Evolutionary conservation across 139 green algal species (phyloP).

Genomic region (Coelastrella sp.): DNA sequence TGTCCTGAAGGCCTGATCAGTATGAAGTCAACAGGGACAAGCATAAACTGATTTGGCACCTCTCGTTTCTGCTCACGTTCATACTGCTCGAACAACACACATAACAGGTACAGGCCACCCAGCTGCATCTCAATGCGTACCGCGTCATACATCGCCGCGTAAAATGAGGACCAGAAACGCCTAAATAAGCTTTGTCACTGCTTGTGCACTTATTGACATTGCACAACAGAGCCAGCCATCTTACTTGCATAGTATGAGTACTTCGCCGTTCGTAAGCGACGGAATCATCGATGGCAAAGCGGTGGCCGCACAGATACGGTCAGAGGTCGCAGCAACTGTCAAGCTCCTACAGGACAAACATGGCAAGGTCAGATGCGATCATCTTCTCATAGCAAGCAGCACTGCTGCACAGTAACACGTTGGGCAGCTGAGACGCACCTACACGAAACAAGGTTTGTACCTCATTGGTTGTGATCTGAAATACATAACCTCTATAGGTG

Average conservation of each 20-base stretch:
- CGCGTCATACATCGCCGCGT: too few species aligned
- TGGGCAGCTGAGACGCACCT: too few species aligned
- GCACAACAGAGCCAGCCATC: neutral
- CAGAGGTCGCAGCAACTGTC: conserved; percentile 79
- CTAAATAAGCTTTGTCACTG: neutral
- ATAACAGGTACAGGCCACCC: too few species aligned
- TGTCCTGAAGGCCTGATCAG: too few species aligned
- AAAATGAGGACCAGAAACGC: too few species aligned
- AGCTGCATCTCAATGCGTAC: too few species aligned
- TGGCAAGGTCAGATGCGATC: conserved; percentile 61
- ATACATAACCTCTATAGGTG: conserved; percentile 70
- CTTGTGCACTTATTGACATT: neutral
- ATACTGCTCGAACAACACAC: too few species aligned
- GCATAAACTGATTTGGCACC: neutral
- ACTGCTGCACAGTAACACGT: too few species aligned
- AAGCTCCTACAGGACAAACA: conserved; percentile 63
- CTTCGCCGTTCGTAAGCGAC: conserved; percentile 52
- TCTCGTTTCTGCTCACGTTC: too few species aligned
- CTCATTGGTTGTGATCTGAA: too few species aligned
- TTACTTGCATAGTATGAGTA: neutral
- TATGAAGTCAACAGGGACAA: too few species aligned
- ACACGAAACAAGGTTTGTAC: too few species aligned
- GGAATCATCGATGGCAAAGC: conserved; percentile 91
- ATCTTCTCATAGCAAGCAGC: neutral
- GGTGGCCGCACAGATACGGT: conserved; percentile 79